Base-by-base conservation (phyloP, 352 stramenopile species). In the Phytopythium oedochilum region DNA sequence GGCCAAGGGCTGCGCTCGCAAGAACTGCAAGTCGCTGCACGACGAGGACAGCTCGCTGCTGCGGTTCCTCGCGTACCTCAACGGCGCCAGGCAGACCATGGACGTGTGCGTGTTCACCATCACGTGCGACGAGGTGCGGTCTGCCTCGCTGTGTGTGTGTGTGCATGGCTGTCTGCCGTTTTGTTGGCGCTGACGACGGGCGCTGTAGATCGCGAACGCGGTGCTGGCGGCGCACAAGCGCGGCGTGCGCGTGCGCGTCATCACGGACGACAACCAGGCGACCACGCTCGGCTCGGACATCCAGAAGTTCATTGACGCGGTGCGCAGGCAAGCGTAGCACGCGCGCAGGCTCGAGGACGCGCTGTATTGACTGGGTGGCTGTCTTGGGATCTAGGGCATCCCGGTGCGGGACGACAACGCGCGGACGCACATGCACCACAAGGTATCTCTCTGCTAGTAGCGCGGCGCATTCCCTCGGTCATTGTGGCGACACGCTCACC, bases 81-180 rank as follows among this genome's bases (percentile, higher is more conserved):
- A 73, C 18, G 59, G 46, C 3, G 69, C 75, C 26, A 76, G 63
- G 39, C 66, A 58, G 32, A 78, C 68, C 5, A 79, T 87, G 67
- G 78, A 89, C 43, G 78, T 89, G 39, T 85, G 73, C 49, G 78
- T 89, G 32, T 89, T 89, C 53, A 89, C 75, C 17, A 87, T 89
- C 63, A 89, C 78, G 0, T 87, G 75, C 35, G 75, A 89, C 32
- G 78, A 89, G 60, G 78, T 86, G 49, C 12, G 60, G 23, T 8
- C 15, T 5, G 20, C 11, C 26, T 40, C 34, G 42, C 32, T 35
- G 1, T 44, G 22, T 20, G 22, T 55, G 14, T 28, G 31, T 34
- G 26, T 23, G 18, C n/a, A 28, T 15, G n/a, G n/a, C n/a, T 15
- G 32, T 11, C 5, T 34, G 10, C 29, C 5, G 29, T 34, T 5